Base-by-base conservation (phyloP, 192 early-diverging fungal genomes). In the Entomortierella chlamydospora region DNA sequence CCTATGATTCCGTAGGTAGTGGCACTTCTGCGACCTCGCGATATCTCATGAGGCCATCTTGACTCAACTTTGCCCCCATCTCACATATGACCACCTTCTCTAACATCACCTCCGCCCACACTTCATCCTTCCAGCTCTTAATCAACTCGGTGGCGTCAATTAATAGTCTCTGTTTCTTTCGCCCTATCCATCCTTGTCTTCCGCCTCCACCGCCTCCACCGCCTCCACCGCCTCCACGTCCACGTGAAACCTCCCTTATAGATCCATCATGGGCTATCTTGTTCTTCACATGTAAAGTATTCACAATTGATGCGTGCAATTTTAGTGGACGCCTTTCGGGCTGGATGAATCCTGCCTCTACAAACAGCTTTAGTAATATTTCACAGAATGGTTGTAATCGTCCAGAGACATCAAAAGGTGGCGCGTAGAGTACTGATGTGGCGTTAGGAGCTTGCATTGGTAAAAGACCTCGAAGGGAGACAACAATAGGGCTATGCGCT, bases 51-150 rank as follows among this genome's bases (percentile, higher is more conserved):
- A 66, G 26, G 1, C 64, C 64, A 57, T 66, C 64, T 22, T 4
- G 0, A 25, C 11, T 49, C 29, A 28, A 13, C 31, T 64, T 64
- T 25, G 30, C 61, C 2, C 61, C 61, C 33, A 53, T 51, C 33
- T 64, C 61, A 64, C 61, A 64, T 15, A 64, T 64, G 5, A 25
- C 61, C 47, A 64, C 29, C 49, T 64, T 64, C 31, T 64, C 49
- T 0, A 64, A 3, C 30, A 23, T 22, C 20, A 64, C 31, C 33
- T 64, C 61, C 2, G 61, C 50, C 61, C 61, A 64, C 1, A 51
- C 53, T 23, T 57, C 54, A 29, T 54, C 41, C 12, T 56, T 57
- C 64, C 53, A 66, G 25, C 53, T 39, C 64, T 56, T 20, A 11
- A 54, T 50, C 37, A 66, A 43, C 39, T 55, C 47, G 0, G 17